A percentile compares a stretch with the other conserved stretches of the same genome.
phyloP scores from a whole-genome alignment of 2,329 filamentous ascomycete species.

The Stemphylium lycopersici region DNA sequence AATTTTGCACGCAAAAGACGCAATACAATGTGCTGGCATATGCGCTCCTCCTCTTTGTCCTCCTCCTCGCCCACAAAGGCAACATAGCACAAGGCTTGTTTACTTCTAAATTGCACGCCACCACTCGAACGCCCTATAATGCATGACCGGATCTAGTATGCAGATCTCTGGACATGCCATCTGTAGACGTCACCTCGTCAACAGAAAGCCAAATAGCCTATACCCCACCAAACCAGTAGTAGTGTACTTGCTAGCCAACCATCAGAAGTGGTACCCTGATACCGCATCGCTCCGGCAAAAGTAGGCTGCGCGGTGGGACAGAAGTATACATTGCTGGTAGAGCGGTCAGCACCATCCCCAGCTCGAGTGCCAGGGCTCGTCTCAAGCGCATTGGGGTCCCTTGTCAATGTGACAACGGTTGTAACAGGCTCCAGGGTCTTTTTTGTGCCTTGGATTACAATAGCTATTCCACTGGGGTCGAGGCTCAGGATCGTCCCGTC shows the following conservation, averaged over 20 bases:
- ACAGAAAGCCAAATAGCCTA: conserved; percentile 25
- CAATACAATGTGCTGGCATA: no score
- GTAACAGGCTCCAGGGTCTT: conserved; percentile 29
- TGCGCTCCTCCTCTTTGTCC: no score
- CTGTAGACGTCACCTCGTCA: conserved; percentile 11
- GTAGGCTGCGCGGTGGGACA: conserved; percentile 15
- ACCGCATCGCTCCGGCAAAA: conserved; percentile 4
- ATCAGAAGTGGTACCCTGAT: neutral
- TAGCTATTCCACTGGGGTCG: conserved; percentile 32
- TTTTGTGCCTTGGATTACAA: conserved; percentile 34
- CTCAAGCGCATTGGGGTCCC: neutral
- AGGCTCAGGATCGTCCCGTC: conserved; percentile 44
- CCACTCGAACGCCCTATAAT: conserved; percentile 13
- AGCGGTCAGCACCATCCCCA: conserved; percentile 6
- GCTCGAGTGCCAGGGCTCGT: neutral
- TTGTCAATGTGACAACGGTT: conserved; percentile 28
- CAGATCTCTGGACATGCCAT: neutral
- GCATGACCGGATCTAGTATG: conserved; percentile 15
- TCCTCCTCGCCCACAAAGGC: neutral
- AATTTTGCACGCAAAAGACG: no score
- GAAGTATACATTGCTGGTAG: neutral
- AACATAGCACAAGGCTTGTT: neutral
- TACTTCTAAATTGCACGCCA: no score
- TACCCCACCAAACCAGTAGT: conserved; percentile 18
- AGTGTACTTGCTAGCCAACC: conserved; percentile 20